Evolutionary conservation across 768 basidiomycete species (phyloP).

Genomic region (Lanmaoa pseudosensibilis): DNA sequence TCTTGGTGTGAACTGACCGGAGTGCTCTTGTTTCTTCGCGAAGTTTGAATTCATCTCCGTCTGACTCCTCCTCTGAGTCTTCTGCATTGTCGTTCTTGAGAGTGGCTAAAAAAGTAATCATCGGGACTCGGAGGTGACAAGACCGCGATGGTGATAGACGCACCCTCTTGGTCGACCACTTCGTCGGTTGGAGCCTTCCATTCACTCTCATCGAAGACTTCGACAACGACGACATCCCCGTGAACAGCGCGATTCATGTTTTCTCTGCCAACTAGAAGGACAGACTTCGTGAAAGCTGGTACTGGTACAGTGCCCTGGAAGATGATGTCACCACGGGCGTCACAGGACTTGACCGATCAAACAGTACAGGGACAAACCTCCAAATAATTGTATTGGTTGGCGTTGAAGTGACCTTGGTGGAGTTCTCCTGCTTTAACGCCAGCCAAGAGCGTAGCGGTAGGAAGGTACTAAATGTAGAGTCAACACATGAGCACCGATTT

Average conservation of each 20-base stretch:
- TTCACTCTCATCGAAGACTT: conserved; percentile 81
- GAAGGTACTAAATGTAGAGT: conserved; percentile 61
- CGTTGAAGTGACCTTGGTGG: conserved; percentile 93
- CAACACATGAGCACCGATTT: background rate
- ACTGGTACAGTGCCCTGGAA: conserved; percentile 77
- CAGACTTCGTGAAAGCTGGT: conserved; percentile 68
- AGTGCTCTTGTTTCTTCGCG: conserved; percentile 45
- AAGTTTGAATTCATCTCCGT: conserved; percentile 37
- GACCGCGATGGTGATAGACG: conserved; percentile 20
- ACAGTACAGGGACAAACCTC: conserved; percentile 52
- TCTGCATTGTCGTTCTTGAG: conserved; percentile 88
- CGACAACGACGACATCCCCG: conserved; percentile 89
- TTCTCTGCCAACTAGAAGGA: conserved; percentile 84
- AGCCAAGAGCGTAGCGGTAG: conserved; percentile 66
- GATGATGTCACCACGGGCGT: background rate
- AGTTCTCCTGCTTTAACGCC: conserved; percentile 84
- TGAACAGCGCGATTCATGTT: conserved; percentile 96
- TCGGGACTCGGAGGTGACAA: background rate
- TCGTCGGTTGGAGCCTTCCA: conserved; percentile 94
- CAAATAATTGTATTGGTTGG: conserved; percentile 93
- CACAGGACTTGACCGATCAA: background rate
- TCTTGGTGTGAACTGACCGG: conserved; percentile 27
- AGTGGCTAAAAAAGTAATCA: conserved; percentile 51
- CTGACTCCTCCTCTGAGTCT: conserved; percentile 62
- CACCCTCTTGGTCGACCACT: conserved; percentile 91